These are phyloP conservation scores for Backusella circina DNA, from an alignment of 192 early-diverging fungal genomes.

Conservation along the genomic window DNA sequence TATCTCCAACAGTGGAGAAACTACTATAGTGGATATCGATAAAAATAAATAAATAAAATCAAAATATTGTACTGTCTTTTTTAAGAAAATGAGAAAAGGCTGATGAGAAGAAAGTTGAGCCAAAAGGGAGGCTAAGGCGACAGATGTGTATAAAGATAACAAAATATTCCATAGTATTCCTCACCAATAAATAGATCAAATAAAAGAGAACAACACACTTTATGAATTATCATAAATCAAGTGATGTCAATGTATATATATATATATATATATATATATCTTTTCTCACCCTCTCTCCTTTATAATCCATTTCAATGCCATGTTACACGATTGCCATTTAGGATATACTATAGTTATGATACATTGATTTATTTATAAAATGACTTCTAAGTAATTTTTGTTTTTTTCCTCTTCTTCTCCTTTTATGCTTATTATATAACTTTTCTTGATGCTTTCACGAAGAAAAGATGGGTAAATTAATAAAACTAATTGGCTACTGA, in stretches of 20 bases:
- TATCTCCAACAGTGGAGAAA: constrained; percentile 1
- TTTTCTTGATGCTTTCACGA: neutral
- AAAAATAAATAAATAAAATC: neutral
- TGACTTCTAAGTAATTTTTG: neutral
- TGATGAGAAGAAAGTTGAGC: no score
- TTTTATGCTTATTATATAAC: neutral
- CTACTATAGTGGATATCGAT: neutral
- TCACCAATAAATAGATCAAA: neutral
- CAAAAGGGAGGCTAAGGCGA: no score
- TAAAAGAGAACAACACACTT: neutral
- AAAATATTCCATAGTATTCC: neutral
- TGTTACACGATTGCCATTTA: no score
- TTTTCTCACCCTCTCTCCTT: no score
- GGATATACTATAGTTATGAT: no score
- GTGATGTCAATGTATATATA: no score
- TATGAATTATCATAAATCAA: no score
- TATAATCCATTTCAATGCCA: no score
- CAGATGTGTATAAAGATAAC: neutral
- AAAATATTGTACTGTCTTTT: no score
- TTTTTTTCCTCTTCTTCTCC: neutral
- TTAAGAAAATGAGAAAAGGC: no score
- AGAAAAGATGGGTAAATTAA: neutral
- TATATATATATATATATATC: no score
- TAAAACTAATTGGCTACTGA: neutral
- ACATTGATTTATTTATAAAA: neutral